Percentiles rank a stretch among this genome's conserved stretches.
Evolutionary conservation across 2,329 filamentous ascomycete genomes (phyloP).

Genomic region (Chaetomiaceae sp.): DNA sequence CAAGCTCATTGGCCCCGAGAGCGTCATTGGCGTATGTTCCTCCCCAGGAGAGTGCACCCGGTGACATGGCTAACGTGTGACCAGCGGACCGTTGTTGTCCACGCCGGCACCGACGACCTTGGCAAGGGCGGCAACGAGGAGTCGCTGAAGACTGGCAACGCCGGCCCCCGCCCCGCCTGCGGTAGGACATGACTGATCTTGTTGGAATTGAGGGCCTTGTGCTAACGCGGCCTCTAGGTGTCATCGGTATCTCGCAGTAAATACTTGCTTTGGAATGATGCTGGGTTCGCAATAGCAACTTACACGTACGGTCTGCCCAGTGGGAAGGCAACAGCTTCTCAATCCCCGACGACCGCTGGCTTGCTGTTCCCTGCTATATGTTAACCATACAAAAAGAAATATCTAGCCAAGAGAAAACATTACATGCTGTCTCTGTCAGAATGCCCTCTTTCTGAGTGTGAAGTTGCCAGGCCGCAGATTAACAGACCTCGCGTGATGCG

Average conservation of each 20-base stretch:
- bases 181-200: conserved; percentile 41
- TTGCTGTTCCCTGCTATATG: no score
- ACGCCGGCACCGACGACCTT: conserved; percentile 93
- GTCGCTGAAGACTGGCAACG: conserved; percentile 98
- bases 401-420: no score
- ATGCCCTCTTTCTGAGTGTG: no score
- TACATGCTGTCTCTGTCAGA: no score
- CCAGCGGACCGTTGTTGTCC: conserved; percentile 89
- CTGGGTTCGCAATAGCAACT: neutral
- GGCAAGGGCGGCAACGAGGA: conserved; percentile 89
- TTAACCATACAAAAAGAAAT: no score
- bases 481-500: no score
- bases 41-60: neutral
- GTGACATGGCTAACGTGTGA: conserved; percentile 7
- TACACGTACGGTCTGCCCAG: no score
- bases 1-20: conserved; percentile 95
- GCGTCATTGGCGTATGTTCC: conserved; percentile 76
- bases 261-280: conserved; percentile 10
- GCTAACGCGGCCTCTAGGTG: conserved; percentile 49
- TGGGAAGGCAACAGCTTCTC: no score
- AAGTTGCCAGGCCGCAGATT: no score
- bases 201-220: conserved; percentile 4
- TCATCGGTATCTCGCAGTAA: conserved; percentile 84
- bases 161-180: conserved; percentile 87
- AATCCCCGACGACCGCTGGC: no score